These are phyloP conservation scores for Ananas comosus DNA, from an alignment of 176 grass and related monocot genomes.

Conservation along the genomic window DNA sequence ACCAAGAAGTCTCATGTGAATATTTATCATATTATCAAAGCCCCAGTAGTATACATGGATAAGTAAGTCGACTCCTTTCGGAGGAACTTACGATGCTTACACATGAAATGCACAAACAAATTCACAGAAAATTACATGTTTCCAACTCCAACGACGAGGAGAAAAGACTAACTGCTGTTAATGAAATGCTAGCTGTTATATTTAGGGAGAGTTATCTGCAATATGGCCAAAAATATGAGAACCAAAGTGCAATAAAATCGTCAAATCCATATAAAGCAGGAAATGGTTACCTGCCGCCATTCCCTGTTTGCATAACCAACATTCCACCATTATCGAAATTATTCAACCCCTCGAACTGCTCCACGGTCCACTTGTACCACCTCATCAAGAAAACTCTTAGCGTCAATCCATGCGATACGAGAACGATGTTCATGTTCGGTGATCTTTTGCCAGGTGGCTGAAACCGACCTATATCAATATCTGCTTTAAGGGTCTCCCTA, in stretches of 20 bases:
- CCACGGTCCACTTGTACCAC: conserved; percentile 81
- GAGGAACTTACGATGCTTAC: too few relatives aligned
- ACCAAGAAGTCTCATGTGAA: too few relatives aligned
- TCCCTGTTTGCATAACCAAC: conserved; percentile 59
- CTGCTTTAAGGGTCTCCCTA: conserved; percentile 55
- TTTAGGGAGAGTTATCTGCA: neutral
- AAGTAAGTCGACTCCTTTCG: too few relatives aligned
- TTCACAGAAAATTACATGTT: too few relatives aligned
- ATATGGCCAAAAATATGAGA: neutral
- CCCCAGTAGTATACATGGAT: too few relatives aligned
- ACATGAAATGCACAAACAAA: too few relatives aligned
- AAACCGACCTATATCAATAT: conserved; percentile 60
- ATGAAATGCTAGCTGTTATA: neutral
- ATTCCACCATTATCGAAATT: conserved; percentile 50
- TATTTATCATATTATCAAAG: too few relatives aligned
- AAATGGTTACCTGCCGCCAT: conserved; percentile 32
- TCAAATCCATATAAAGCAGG: neutral
- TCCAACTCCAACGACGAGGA: too few relatives aligned
- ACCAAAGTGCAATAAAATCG: neutral
- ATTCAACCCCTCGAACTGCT: conserved; percentile 45
- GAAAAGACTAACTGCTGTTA: too few relatives aligned
- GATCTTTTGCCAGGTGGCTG: conserved; percentile 30
- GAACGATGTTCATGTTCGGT: conserved; percentile 48
- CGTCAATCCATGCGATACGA: conserved; percentile 61
- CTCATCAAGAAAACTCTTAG: conserved; percentile 68